phyloP scores from a whole-genome alignment of 495 filamentous ascomycete genomes.

The Trichoderma asperelloides region DNA sequence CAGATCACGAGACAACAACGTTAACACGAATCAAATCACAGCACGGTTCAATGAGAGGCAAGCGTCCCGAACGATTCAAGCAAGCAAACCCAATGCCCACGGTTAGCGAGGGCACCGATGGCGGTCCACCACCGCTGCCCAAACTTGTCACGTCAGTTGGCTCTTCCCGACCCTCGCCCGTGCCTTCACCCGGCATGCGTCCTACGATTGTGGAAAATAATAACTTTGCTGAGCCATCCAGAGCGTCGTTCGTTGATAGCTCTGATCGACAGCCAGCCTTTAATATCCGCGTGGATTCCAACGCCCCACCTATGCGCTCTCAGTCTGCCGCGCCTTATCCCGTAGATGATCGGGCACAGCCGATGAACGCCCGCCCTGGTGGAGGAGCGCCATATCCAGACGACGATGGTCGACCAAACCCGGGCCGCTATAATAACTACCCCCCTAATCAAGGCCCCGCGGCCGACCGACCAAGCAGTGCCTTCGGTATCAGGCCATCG shows the following conservation, averaged over 20 bases:
- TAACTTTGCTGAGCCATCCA: constrained; percentile 65
- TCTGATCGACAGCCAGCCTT: constrained; percentile 40
- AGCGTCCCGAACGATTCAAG: constrained; percentile 57
- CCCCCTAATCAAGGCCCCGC: constrained; percentile 31
- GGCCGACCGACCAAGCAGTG: constrained; percentile 54
- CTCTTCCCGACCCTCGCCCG: constrained; percentile 20
- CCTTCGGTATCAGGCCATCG: constrained; percentile 50
- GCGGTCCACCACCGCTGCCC: constrained; percentile 9
- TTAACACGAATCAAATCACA: constrained; percentile 85
- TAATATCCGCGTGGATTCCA: constrained; percentile 28
- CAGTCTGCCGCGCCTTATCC: constrained; percentile 59
- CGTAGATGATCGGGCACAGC: constrained; percentile 43
- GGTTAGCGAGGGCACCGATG: constrained; percentile 25
- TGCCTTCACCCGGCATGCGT: constrained; percentile 14
- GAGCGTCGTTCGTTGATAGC: constrained; percentile 16
- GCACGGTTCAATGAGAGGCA: constrained; percentile 75
- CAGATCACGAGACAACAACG: constrained; percentile 88
- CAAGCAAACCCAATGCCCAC: constrained; percentile 41
- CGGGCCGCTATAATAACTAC: constrained; percentile 25
- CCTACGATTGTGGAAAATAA: constrained; percentile 26
- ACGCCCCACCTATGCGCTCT: constrained; percentile 24
- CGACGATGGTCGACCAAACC: constrained; percentile 30
- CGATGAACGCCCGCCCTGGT: constrained; percentile 25
- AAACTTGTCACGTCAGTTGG: constrained; percentile 17
- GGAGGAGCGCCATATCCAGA: constrained; percentile 46